Base-by-base conservation (phyloP, 2,329 filamentous ascomycete species). In the Gremmenia infestans region DNA sequence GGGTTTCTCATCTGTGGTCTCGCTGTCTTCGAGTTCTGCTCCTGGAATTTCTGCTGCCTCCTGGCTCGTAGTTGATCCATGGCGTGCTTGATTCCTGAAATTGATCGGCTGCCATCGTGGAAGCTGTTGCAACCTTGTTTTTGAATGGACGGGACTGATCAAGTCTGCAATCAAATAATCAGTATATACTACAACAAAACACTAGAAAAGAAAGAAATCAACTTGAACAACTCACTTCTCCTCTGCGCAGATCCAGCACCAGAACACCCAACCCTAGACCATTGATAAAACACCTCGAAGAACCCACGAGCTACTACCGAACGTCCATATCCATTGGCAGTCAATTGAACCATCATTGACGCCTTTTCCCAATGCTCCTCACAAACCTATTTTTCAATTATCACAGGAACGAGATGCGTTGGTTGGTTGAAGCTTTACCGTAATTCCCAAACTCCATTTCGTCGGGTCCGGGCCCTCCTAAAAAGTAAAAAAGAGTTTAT, bases 251-350 rank as follows among this genome's bases (percentile, higher is more conserved):
- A 43, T 42, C 25, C 5, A 25, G 25, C 25, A 25, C 25, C 25
- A 25, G 17, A 36, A 37, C 47, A 52, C n/a, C 46, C 28, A 39
- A 36, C 25, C 17, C 39, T 43, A 22, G 58, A 61, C 58, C 59
- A 64, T 36, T 56, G 50, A 52, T 54, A 67, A 23, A 67, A 61
- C 6, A 60, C 23, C 5, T 50, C 45, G 50, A 60, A 67, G 59
- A 68, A 68, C 19, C 53, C 54, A n/a, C 53, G 55, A n/a, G 60
- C 60, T 40, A 56, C 55, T 48, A 46, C 43, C 37, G 53, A 57
- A 23, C 45, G 32, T 25, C 32, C 49, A 11, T 40, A 15, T 39
- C 43, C 55, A 45, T 45, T 58, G 51, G 48, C 17, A 49, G 42
- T 54, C 55, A 60, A 50, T 53, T 48, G 53, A 37, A 45, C 25